A percentile compares a stretch with the other conserved stretches of the same genome.
phyloP scores from a whole-genome alignment of 176 grass and related monocot genomes.

The Rhynchospora tenuis region DNA sequence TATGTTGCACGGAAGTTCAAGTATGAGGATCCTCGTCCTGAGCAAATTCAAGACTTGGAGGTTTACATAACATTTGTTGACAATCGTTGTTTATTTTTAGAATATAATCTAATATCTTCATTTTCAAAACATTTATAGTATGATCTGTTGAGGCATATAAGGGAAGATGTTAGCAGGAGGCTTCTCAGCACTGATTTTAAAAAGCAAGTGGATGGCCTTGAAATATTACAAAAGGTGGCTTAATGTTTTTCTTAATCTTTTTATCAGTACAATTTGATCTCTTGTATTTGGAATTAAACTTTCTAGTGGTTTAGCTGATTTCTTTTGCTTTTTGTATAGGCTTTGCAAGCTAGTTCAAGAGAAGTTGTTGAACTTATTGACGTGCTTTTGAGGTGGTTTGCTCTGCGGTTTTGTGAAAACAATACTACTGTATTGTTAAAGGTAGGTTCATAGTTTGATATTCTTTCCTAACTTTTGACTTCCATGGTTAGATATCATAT shows the following conservation, averaged over 20 bases:
- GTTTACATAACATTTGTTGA: conserved; percentile 37
- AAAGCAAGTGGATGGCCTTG: conserved; percentile 97
- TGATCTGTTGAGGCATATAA: conserved; percentile 89
- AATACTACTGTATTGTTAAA: conserved; percentile 98
- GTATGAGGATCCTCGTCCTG: conserved; percentile 91
- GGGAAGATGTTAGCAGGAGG: conserved; percentile 90
- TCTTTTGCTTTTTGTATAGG: conserved; percentile 39
- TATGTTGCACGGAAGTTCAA: conserved; percentile 82
- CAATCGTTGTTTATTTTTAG: conserved; percentile 7
- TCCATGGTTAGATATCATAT: background rate
- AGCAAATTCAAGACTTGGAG: conserved; percentile 96
- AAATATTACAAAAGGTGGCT: conserved; percentile 88
- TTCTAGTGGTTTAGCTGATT: background rate
- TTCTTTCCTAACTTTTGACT: background rate
- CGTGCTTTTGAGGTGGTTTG: conserved; percentile 96
- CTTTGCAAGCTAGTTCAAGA: conserved; percentile 59
- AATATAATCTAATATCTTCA: conserved; percentile 10
- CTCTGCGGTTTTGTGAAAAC: conserved; percentile 95
- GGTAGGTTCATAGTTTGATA: conserved; percentile 32
- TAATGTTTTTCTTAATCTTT: conserved; percentile 15
- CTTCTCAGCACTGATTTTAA: conserved; percentile 92
- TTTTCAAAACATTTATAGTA: conserved; percentile 39
- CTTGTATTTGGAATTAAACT: background rate
- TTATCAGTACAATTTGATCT: conserved; percentile 3
- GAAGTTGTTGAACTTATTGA: conserved; percentile 93